Evolutionary conservation across 2,329 filamentous ascomycete genomes (phyloP), one percentile per base, ranked within the genome.

Genomic region (Fusarium xyrophilum): DNA sequence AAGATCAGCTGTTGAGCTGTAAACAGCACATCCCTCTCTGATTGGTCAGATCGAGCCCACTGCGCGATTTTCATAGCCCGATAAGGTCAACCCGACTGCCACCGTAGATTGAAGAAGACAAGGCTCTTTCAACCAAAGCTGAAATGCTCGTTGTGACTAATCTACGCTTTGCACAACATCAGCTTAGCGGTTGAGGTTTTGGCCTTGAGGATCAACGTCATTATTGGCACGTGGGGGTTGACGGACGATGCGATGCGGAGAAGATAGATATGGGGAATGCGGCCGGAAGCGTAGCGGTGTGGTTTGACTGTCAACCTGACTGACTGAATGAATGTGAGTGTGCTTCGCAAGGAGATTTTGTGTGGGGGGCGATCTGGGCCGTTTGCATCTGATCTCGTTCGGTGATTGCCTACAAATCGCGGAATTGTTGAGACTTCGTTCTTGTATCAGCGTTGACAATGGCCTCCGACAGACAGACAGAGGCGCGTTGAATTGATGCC

Each of bases 291-390:
- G 25, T 30, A 19, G 14, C 35, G n/a, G 19, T 17, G 21, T 25
- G 58, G 58, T 60, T 60, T 52, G 58, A 61, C 43, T 53, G 58
- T 61, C 58, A 13, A 60, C 58, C 58, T 61, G 50, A n/a, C n/a
- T n/a, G n/a, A n/a, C n/a, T n/a, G n/a, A n/a, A n/a, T 44, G 25
- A 10, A 8, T 12, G 30, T 32, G 30, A 8, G 15, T 17, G 14
- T 25, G 19, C 40, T 14, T 32, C 15, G 25, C 2, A 21, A 58
- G 60, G 52, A 36, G 23, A 36, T 7, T 51, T 36, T 42, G 1
- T 27, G 61, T 64, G 60, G 61, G 39, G 56, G 33, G 7, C 12
- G 36, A 43, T 53, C 28, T 42, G 6, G 0, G 36, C 2, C 32
- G 27, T 19, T 50, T 36, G 30, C 46, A 50, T 36, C 21, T 27